Evolutionary conservation across 352 stramenopile genomes (phyloP), one percentile per base, ranked within the genome.

Genomic region (Phytopythium ostracodes): DNA sequence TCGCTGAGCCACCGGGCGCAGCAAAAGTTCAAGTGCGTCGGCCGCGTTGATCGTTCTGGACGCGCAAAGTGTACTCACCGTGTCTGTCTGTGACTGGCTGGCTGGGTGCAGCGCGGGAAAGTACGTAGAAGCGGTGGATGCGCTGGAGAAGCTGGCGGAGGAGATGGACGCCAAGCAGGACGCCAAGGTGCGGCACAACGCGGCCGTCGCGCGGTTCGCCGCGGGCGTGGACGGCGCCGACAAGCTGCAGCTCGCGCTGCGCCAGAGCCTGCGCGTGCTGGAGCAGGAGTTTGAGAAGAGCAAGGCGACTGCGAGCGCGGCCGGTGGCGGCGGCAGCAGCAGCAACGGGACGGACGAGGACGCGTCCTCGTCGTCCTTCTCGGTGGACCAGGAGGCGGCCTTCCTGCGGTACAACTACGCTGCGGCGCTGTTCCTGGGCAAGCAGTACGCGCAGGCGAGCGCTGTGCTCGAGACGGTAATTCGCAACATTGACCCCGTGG

Each of bases 321-420:
- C 47, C 17, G 56, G 20, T 24, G 56, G 55, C 17, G 56, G 20
- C 27, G 56, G 55, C 22, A 59, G 51, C 29, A 62, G 47, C 53
- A 53, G 18, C 59, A 75, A 47, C 55, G 69, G 59, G 8, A 67
- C 56, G 7, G 74, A 66, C 20, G 68, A 70, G 36, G 60, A 72
- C 15, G 55, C 56, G 17, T n/a, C 40, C 24, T 36, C 47, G 43
- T 29, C 40, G n/a, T 17, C 22, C 10, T 77, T 85, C 25, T 89
- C 84, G 33, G 79, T 94, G 31, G 88, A 97, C 67, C 87, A 87
- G 22, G 90, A 97, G 63, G 66, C 78, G 49, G 82, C 89, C 17
- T 92, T 96, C 40, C 70, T 97, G 20, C 88, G 94, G 24, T 98
- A 97, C 83, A 98, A 98, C 62, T 79, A 92, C 27, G 89, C 90